Base-by-base conservation (phyloP, 2,329 filamentous ascomycete species). In the Fusarium piperis region DNA sequence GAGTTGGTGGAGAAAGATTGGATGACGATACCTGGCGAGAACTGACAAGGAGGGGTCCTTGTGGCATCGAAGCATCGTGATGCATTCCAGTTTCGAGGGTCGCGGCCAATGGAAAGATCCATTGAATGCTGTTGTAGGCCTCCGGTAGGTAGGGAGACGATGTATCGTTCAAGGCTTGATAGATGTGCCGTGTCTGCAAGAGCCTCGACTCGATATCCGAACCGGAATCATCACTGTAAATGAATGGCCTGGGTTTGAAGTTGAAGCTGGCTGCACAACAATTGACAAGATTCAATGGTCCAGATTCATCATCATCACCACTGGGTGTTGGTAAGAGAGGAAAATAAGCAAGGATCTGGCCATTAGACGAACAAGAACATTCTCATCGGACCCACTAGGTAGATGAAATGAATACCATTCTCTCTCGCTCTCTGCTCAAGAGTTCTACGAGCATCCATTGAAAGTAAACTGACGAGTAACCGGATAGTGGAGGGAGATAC, bases 81-180 rank as follows among this genome's bases (percentile, higher is more conserved):
- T 74, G 71, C 77, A 79, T 79, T 79, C 77, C 77, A 78, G 68
- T 60, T 59, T 58, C 36, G 63, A 35, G 23, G 35, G 62, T 60
- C 35, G 35, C 57, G 59, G 38, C 36, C 51, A 46, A 51, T 20
- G 36, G 28, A 62, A 53, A 58, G 57, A 62, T 56, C 28, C 36
- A 39, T 39, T 39, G 53, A 32, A 59, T 59, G 58, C 52, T 44
- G 48, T 36, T 38, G 36, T 39, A 35, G 62, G 58, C 56, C 48
- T 67, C 18, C 32, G 28, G 58, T 48, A 71, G 48, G 64, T 26
- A 72, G 70, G 70, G 70, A 67, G 70, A 59, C 32, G 8, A 18
- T 33, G n/a, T 8, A 20, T 52, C 13, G 30, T 23, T 26, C 33
- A 26, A 44, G 41, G 15, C 28, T 32, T 12, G 26, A 18, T 36